Evolutionary conservation across 2,329 filamentous ascomycete genomes (phyloP), one percentile per base, ranked within the genome.

Genomic region (Furcasterigmium sp.): DNA sequence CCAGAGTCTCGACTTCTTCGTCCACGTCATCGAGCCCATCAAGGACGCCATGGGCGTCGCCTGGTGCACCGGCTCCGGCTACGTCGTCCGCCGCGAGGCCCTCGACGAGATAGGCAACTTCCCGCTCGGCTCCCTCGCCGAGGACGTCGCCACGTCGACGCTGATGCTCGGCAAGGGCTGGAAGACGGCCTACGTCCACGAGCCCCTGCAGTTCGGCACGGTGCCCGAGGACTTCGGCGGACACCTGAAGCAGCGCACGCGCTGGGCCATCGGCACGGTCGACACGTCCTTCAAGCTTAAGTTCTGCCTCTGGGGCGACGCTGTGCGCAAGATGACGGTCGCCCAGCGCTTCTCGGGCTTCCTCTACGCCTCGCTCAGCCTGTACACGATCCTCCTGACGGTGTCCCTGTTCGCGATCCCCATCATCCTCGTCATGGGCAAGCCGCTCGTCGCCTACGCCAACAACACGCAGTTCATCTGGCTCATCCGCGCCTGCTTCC

Each of bases 31-130:
- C 30, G 69, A 72, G 55, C 69, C 69, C 25, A 70, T 72, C 58
- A 72, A 72, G 62, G 69, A 72, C 45, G 54, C 69, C n/a, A 59
- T 72, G 36, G 68, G 73, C 39, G 74, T 78, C 5, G 78, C 78
- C n/a, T 80, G 78, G 72, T 82, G 78, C 51, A 79, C 76, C n/a
- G 80, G 80, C 5, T 82, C 79, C 5, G 80, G 80, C 7, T 84
- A 80, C 50, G 62, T 78, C 5, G 69, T 74, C 21, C 75, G 79
- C 4, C 75, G 79, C n/a, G 60, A 70, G 42, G 80, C 80, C 6
- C 63, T 84, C 4, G 73, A 79, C 15, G 67, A 75, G 17, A 81
- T 84, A 46, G 80, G 78, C 51, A 76, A 79, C 51, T 83, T 80
- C 49, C 80, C 79, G 0, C 68, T 75, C 2, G 76, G 72, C 13